Evolutionary conservation across 1,284 basidiomycete species (phyloP), one percentile per base, ranked within the genome.

Genomic region (Fomitopsis palustris): DNA sequence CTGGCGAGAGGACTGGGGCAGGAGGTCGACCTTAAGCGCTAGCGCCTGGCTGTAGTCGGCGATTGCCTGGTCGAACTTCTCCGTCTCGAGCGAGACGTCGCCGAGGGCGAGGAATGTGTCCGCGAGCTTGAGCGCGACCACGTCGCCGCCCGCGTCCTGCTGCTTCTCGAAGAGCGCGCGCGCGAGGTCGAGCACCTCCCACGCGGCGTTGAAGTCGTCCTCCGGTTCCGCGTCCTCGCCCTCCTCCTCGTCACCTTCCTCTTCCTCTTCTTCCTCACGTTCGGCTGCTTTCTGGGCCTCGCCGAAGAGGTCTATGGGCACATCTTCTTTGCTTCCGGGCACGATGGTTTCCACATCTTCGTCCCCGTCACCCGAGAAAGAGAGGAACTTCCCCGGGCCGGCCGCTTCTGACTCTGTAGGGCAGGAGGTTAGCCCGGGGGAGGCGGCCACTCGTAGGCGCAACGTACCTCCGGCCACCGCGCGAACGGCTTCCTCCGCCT

Each of bases 151-250:
- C 21, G 73, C 81, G 12, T 80, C 78, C 61, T 77, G 79, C 62
- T 83, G 80, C 71, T 88, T 90, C 64, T 87, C 84, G 70, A 92
- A 96, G 60, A 95, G 87, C 5, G 87, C 85, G 45, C 93, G 81
- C 19, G 94, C 93, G 56, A 95, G 85, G 66, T 96, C 94, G 21
- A 96, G 79, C 2, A 94, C 89, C 69, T 96, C 93, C 94, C 94
- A 96, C 14, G 94, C 93, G 31, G 93, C 93, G 65, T 95, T 95
- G 72, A 95, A 96, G 70, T 96, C 93, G 66, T 96, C 93, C 69
- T 96, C 94, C 0, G 90, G 92, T 67, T 90, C 89, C 2, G 69
- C 87, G 12, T 87, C 85, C 0, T 81, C 81, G 4, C 79, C 83
- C 1, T 75, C 78, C 3, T 78, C 79, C 0, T 75, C 80, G 4